These are phyloP conservation scores for Boletus edulis DNA, from an alignment of 768 basidiomycete species.

Conservation along the genomic window DNA sequence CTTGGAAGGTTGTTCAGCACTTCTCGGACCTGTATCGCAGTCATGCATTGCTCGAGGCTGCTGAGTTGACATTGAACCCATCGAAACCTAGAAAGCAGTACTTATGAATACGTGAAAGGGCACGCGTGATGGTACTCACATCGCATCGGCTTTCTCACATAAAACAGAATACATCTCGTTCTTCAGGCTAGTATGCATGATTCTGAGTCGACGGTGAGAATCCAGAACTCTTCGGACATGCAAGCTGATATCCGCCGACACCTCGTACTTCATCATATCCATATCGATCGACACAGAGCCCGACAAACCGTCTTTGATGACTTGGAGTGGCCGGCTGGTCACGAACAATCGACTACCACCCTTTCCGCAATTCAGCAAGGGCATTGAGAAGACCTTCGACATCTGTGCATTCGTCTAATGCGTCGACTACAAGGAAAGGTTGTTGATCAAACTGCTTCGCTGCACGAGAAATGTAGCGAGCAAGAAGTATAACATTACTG, in stretches of 20 bases:
- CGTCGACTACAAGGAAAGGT: slow-evolving; percentile 14
- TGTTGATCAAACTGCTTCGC: not conserved
- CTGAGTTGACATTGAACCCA: slow-evolving; percentile 16
- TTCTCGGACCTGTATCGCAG: not conserved
- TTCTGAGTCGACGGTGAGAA: slow-evolving; percentile 5
- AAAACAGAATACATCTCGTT: not conserved
- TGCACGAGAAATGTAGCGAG: not conserved
- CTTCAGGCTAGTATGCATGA: not conserved
- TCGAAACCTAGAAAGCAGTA: slow-evolving; percentile 4
- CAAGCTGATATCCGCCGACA: slow-evolving; percentile 2
- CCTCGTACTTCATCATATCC: not conserved
- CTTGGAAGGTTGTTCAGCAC: slow-evolving; percentile 1
- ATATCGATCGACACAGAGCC: not conserved
- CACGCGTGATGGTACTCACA: not conserved
- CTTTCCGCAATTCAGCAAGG: not conserved
- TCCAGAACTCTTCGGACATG: slow-evolving; percentile 9
- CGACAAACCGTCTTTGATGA: slow-evolving; percentile 2
- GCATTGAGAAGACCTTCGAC: not conserved
- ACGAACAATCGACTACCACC: slow-evolving; percentile 3
- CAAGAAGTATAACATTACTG: not conserved
- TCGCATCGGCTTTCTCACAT: slow-evolving; percentile 8
- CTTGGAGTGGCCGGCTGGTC: slow-evolving; percentile 11
- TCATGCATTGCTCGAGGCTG: not conserved
- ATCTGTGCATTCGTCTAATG: slow-evolving; percentile 15
- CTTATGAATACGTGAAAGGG: too few species aligned